Percentiles rank a stretch among this genome's conserved stretches.
Evolutionary conservation across 2,329 filamentous ascomycete species (phyloP).

Genomic region (Phialocephala sp.): DNA sequence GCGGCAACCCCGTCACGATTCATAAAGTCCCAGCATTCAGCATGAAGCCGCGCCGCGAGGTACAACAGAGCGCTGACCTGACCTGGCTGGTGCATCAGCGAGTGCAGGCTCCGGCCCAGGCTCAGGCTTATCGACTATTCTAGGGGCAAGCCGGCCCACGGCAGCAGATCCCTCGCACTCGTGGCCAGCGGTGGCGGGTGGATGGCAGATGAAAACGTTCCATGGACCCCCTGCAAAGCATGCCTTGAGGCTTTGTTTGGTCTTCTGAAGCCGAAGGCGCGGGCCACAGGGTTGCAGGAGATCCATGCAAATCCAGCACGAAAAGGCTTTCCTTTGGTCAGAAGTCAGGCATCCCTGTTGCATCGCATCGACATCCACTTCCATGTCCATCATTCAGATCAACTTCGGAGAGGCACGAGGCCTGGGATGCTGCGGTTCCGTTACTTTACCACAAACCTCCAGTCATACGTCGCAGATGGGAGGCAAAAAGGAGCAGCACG

Average conservation of each 20-base stretch:
- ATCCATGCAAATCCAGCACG: constrained; percentile 24
- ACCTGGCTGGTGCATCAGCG: background rate
- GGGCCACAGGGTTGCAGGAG: constrained; percentile 32
- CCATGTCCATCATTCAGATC: constrained; percentile 14
- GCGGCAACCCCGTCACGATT: constrained; percentile 33
- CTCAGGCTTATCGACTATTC: constrained; percentile 3
- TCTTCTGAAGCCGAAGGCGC: constrained; percentile 27
- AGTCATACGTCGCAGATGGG: constrained; percentile 30
- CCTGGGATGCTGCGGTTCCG: constrained; percentile 26
- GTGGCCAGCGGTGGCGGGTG: constrained; percentile 22
- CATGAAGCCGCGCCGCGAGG: constrained; percentile 27
- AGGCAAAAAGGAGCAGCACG: constrained; percentile 6
- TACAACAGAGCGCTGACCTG: constrained; percentile 16
- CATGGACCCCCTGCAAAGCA: constrained; percentile 31
- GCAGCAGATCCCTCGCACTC: constrained; percentile 28
- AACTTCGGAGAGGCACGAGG: constrained; percentile 24
- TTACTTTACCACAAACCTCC: constrained; percentile 30
- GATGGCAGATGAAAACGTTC: constrained; percentile 36
- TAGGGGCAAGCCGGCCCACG: constrained; percentile 16
- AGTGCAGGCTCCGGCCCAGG: constrained; percentile 1
- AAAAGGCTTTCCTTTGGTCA: constrained; percentile 8
- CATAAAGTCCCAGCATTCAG: constrained; percentile 21
- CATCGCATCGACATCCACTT: constrained; percentile 25
- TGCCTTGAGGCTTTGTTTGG: constrained; percentile 29
- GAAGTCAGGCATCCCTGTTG: constrained; percentile 14